Conservation (phyloP, 768 basidiomycete species). For the Tremella mesenterica region DNA sequence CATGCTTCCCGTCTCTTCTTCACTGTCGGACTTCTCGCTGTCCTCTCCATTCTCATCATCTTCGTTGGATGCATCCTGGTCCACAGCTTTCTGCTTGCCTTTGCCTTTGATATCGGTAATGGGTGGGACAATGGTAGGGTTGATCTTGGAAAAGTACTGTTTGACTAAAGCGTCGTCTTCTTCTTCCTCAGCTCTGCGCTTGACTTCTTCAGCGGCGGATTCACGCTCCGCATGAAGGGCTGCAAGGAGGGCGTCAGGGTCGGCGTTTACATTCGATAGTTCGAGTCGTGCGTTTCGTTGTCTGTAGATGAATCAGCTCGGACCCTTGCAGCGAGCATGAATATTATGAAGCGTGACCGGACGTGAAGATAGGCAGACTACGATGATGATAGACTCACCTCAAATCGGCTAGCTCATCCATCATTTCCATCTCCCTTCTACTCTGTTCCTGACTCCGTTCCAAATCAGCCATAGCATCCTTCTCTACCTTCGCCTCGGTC, state of each 20-base stretch:
- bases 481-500: slow-evolving; percentile 58
- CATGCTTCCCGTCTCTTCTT: slow-evolving; percentile 15
- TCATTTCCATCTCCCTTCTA: slow-evolving; percentile 95
- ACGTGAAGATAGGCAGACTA: neutral
- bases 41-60: neutral
- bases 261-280: slow-evolving; percentile 54
- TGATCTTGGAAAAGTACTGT: slow-evolving; percentile 72
- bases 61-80: slow-evolving; percentile 1
- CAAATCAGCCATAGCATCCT: slow-evolving; percentile 92
- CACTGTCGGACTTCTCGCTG: neutral
- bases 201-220: slow-evolving; percentile 61
- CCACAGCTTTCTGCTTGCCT: slow-evolving; percentile 25
- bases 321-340: neutral
- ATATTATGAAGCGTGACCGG: slow-evolving; percentile 45
- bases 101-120: slow-evolving; percentile 40
- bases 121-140: slow-evolving; percentile 12
- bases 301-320: slow-evolving; percentile 6
- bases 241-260: slow-evolving; percentile 52
- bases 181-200: slow-evolving; percentile 60
- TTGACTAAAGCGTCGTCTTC: slow-evolving; percentile 88
- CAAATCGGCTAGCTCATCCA: slow-evolving; percentile 83
- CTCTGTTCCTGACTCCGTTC: slow-evolving; percentile 88
- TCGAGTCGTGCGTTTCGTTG: slow-evolving; percentile 74
- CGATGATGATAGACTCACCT: slow-evolving; percentile 17
- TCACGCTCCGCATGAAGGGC: slow-evolving; percentile 49